A percentile compares a stretch with the other conserved stretches of the same genome.
These are phyloP conservation scores for Penicillium sclerotigenum DNA, from an alignment of 2,329 filamentous ascomycete species.

Conservation along the genomic window DNA sequence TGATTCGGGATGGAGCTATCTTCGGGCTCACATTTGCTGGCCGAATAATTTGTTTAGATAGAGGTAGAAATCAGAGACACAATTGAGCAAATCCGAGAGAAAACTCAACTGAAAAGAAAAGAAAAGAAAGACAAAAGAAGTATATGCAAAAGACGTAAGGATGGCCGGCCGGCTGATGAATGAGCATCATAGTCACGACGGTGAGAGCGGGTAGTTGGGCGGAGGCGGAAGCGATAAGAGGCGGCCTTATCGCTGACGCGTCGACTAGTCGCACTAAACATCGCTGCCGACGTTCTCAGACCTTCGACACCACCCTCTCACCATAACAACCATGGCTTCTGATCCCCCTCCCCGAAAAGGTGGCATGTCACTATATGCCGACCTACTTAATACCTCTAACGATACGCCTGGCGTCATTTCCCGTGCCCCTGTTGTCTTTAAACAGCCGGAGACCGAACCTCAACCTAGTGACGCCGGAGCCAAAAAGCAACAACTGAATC, in stretches of 20 bases:
- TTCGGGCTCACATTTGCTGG: neutral
- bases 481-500: constrained; percentile 63
- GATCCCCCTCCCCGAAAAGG: constrained; percentile 34
- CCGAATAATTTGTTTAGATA: neutral
- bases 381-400: constrained; percentile 63
- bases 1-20: neutral
- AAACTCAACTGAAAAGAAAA: too few species aligned
- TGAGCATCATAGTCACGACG: too few species aligned
- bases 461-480: constrained; percentile 49
- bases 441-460: constrained; percentile 52
- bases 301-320: neutral
- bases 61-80: neutral
- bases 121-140: neutral
- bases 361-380: constrained; percentile 74
- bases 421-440: constrained; percentile 70
- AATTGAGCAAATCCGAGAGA: neutral
- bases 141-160: neutral
- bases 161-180: too few species aligned
- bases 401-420: constrained; percentile 64
- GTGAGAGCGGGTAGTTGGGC: too few species aligned
- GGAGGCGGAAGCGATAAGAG: too few species aligned
- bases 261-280: neutral
- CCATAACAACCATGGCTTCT: constrained; percentile 29
- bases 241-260: neutral
- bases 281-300: neutral